phyloP scores from a whole-genome alignment of 495 filamentous ascomycete species.

The Aspergillus olivimuriae region DNA sequence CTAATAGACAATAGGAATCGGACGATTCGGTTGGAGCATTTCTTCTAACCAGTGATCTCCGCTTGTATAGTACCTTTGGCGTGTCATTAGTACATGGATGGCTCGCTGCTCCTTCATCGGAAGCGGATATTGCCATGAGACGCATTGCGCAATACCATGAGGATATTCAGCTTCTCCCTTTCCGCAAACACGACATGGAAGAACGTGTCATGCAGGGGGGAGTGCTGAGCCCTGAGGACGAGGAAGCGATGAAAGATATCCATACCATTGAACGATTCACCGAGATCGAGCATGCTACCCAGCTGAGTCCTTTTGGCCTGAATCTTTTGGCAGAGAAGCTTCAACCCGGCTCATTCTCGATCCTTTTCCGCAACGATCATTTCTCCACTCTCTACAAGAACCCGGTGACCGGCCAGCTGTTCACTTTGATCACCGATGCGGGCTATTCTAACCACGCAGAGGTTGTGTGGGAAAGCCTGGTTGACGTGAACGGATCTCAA shows the following conservation, averaged over 20 bases:
- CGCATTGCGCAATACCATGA: constrained; percentile 78
- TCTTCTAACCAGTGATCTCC: constrained; percentile 75
- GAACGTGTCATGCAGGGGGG: constrained; percentile 58
- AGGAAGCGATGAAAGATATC: constrained; percentile 75
- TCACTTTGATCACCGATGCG: constrained; percentile 83
- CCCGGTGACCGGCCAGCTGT: constrained; percentile 61
- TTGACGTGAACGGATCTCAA: constrained; percentile 78
- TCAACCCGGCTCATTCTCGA: constrained; percentile 68
- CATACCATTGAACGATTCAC: constrained; percentile 76
- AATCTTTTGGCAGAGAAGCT: constrained; percentile 59
- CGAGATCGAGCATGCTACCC: constrained; percentile 63
- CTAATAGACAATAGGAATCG: constrained; percentile 26
- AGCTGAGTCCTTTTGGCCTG: constrained; percentile 78
- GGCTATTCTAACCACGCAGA: constrained; percentile 85
- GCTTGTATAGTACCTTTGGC: constrained; percentile 77
- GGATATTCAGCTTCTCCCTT: constrained; percentile 80
- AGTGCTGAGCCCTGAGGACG: constrained; percentile 50
- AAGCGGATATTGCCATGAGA: constrained; percentile 58
- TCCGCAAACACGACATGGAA: constrained; percentile 82
- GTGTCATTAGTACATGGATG: constrained; percentile 93
- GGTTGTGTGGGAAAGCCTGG: constrained; percentile 91
- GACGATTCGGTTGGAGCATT: constrained; percentile 61
- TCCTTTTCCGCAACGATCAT: constrained; percentile 94
- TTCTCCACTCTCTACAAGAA: constrained; percentile 87
- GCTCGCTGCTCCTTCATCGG: constrained; percentile 62